These are phyloP conservation scores for Candida adriatica DNA, from an alignment of 805 yeast genomes.

Conservation along the genomic window DNA sequence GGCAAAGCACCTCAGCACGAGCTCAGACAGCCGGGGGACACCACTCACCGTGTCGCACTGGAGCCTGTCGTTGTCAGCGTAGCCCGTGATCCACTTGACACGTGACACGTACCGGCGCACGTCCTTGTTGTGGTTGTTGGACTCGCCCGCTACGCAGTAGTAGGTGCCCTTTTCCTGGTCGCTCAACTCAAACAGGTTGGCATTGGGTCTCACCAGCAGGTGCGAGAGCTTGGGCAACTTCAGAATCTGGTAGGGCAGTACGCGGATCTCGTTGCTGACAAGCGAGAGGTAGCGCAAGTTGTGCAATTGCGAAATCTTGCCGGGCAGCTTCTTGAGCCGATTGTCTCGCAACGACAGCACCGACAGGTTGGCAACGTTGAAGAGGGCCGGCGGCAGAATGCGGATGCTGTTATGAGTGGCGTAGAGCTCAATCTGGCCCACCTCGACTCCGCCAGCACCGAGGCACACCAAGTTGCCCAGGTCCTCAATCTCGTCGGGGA, in stretches of 20 bases:
- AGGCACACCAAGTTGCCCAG: constrained; percentile 47
- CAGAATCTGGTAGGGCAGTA: constrained; percentile 48
- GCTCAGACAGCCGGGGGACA: constrained; percentile 40
- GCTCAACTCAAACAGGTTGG: constrained; percentile 23
- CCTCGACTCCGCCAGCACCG: constrained; percentile 26
- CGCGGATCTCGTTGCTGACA: constrained; percentile 42
- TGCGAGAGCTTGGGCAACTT: constrained; percentile 34
- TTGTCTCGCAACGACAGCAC: constrained; percentile 49
- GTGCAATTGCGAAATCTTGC: constrained; percentile 34
- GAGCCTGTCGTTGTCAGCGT: constrained; percentile 18
- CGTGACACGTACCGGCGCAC: constrained; percentile 20
- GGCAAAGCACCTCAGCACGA: constrained; percentile 43
- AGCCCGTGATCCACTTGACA: constrained; percentile 20
- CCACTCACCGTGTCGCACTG: constrained; percentile 17
- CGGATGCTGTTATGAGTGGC: constrained; percentile 43
- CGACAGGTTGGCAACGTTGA: constrained; percentile 41
- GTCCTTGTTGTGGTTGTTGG: constrained; percentile 10
- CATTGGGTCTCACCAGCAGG: constrained; percentile 53
- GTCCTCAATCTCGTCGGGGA: constrained; percentile 56
- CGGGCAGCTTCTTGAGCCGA: constrained; percentile 39
- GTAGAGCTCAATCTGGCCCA: constrained; percentile 39
- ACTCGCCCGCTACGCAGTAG: constrained; percentile 21
- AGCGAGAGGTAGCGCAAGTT: constrained; percentile 45
- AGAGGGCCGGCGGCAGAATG: constrained; percentile 42
- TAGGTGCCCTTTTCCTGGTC: constrained; percentile 12